Conservation (phyloP, 768 basidiomycete species). For the Auriscalpium vulgare region DNA sequence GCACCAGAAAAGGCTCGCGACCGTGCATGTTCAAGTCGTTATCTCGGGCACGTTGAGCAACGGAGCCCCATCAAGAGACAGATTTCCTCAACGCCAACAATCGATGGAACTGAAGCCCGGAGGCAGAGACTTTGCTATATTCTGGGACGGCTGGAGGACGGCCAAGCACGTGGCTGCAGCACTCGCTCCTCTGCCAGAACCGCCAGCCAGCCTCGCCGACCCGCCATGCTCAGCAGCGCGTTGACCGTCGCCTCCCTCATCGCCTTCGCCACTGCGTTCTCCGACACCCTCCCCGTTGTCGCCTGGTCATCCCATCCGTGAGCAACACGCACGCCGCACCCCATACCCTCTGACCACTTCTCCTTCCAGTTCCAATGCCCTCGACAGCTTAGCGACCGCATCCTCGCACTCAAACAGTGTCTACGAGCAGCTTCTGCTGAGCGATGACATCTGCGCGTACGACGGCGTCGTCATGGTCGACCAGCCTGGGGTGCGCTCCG, state of each 20-base stretch:
- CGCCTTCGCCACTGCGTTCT: not conserved
- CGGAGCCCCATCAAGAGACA: too few relatives aligned
- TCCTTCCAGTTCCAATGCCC: not conserved
- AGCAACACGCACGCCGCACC: not conserved
- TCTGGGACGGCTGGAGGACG: too few relatives aligned
- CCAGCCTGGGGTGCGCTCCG: slow-evolving; percentile 58
- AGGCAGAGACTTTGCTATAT: too few relatives aligned
- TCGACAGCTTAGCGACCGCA: not conserved
- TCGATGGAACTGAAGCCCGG: too few relatives aligned
- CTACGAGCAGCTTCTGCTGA: not conserved
- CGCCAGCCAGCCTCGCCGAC: too few relatives aligned
- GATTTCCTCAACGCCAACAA: too few relatives aligned
- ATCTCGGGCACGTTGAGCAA: too few relatives aligned
- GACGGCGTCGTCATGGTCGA: slow-evolving; percentile 48
- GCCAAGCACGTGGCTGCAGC: too few relatives aligned
- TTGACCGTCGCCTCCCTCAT: not conserved
- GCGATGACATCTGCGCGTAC: not conserved
- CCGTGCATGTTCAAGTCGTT: too few relatives aligned
- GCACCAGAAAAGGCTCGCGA: too few relatives aligned
- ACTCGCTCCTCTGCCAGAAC: not conserved
- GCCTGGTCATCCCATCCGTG: slow-evolving; percentile 2
- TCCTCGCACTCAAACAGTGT: not conserved
- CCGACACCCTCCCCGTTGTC: not conserved
- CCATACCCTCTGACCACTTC: not conserved
- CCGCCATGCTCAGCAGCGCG: not conserved